phyloP scores from a whole-genome alignment of 805 yeast species.

The Myxozyma neglecta region DNA sequence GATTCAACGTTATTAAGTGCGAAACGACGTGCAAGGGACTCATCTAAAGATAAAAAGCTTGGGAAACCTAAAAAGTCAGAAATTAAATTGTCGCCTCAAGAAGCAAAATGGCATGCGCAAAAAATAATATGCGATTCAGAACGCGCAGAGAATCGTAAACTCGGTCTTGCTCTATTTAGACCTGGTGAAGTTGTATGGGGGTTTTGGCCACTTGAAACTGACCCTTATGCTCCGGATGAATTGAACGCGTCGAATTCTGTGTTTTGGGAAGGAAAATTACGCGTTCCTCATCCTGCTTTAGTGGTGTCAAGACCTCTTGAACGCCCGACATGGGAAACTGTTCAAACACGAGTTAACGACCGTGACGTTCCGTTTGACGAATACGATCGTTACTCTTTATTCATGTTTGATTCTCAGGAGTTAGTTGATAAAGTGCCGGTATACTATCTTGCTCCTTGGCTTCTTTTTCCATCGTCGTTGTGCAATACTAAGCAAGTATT shows the following conservation, averaged over 20 bases:
- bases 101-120: constrained; percentile 12
- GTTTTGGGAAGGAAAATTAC: constrained; percentile 3
- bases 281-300: constrained; percentile 20
- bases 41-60: not conserved
- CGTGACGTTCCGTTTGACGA: constrained; percentile 1
- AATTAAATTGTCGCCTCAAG: not conserved
- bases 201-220: not conserved
- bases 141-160: constrained; percentile 1
- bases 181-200: constrained; percentile 28
- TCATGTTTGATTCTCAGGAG: constrained; percentile 3
- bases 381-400: constrained; percentile 6
- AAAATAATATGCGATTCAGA: constrained; percentile 7
- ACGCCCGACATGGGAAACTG: not conserved
- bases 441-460: constrained; percentile 19
- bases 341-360: not conserved
- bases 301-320: constrained; percentile 12
- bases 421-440: constrained; percentile 5
- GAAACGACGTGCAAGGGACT: not conserved
- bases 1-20: not conserved
- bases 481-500: not conserved
- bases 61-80: not conserved
- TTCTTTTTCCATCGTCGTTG: not conserved
- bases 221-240: not conserved
- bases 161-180: constrained; percentile 19
- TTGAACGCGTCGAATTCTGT: not conserved